Evolutionary conservation across 192 early-diverging fungal species (phyloP), one percentile per base, ranked within the genome.

Genomic region (Chytriomyces confervae): DNA sequence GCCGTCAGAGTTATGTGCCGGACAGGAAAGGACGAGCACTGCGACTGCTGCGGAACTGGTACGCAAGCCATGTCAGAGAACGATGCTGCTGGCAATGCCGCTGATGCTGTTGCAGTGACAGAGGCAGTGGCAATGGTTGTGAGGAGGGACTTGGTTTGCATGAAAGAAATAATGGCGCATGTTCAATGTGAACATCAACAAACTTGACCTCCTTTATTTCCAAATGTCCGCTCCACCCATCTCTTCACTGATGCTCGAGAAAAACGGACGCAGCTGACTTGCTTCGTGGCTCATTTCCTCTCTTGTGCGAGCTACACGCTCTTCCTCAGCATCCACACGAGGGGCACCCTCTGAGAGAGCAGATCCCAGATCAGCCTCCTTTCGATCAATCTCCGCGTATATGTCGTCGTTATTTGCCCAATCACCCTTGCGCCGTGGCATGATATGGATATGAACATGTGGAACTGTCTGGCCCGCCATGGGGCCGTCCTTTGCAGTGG

Each of bases 391-490:
- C 24, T 91, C 94, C 24, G 83, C 81, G 71, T 97, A 96, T 51
- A 97, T 92, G 50, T 95, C 94, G 81, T 98, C 95, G 70, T 97
- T 97, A 69, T 93, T 86, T 11, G 84, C 83, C 84, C 87, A 96
- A 77, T 98, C 95, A 36, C 93, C 93, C 18, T 81, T 76, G 47
- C 80, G 84, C 9, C 97, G 88, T 50, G 97, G 96, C 51, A 98
- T 94, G 36, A 98, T 75, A 81, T 98, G 97, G 43, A 97, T 80
- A 72, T 98, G 97, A 7, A 93, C 92, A 82, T 98, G 97, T 9
- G 92, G 88, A 5, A 98, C 95, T 23, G 95, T 87, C 80, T 95
- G 92, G 6, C 91, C 93, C 6, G 94, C 92, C 24, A 78, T 79
- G 0, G 87, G 82, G 4, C 94, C 93, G 81, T 96, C 94, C 89